Evolutionary conservation across 1,284 basidiomycete species (phyloP).

Genomic region (Irpex sp.): DNA sequence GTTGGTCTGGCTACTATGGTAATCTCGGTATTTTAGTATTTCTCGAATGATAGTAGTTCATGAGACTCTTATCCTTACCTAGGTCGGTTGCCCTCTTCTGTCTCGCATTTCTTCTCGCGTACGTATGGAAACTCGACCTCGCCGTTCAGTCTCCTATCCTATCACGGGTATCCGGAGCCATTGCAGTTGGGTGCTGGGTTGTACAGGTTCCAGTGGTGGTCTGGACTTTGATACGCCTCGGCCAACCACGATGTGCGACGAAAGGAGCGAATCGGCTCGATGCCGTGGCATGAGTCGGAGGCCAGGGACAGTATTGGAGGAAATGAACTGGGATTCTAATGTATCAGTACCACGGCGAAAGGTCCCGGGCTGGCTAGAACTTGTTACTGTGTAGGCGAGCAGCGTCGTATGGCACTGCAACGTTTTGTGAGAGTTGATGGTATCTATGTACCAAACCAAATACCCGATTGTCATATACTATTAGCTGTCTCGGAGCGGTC

Average conservation of each 20-base stretch:
- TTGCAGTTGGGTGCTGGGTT: not conserved
- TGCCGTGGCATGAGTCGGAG: not conserved
- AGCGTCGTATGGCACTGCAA: no score
- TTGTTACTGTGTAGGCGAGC: no score
- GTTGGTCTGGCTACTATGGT: conserved; percentile 3
- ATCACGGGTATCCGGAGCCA: not conserved
- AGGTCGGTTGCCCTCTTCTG: conserved; percentile 7
- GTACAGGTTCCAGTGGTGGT: conserved; percentile 1
- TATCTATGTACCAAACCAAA: no score
- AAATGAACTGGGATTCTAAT: no score
- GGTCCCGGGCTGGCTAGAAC: no score
- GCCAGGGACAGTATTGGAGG: not conserved
- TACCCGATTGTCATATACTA: no score
- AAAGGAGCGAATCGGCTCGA: not conserved
- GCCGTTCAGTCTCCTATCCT: not conserved
- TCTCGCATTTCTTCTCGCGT: not conserved
- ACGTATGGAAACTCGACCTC: not conserved
- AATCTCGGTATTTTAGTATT: not conserved
- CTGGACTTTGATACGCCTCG: conserved; percentile 6
- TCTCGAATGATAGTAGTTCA: not conserved
- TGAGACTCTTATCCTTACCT: not conserved
- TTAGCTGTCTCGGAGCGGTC: no score
- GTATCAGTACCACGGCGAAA: no score
- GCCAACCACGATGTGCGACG: not conserved
- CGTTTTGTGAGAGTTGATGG: no score